A percentile compares a stretch with the other conserved stretches of the same genome.
These are phyloP conservation scores for Nemophila menziesii DNA, from an alignment of 257 asterid species.

Conservation along the genomic window DNA sequence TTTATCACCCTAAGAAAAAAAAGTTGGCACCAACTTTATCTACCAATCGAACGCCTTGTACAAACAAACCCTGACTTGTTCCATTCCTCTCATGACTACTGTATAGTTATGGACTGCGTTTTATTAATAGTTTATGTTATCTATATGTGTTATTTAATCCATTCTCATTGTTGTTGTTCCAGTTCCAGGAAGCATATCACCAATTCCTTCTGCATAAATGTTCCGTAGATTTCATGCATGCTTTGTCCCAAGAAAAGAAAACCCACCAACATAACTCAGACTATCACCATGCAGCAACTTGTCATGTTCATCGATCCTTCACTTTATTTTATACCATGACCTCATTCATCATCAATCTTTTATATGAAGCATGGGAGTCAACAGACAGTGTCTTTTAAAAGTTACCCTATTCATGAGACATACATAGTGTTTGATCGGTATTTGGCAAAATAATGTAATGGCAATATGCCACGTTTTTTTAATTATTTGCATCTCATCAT, in stretches of 20 bases:
- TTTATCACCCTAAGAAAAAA: too few species aligned
- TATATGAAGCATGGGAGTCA: neutral
- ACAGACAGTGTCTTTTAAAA: neutral
- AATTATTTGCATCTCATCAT: too few species aligned
- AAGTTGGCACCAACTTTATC: neutral
- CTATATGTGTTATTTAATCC: neutral
- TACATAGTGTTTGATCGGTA: too few species aligned
- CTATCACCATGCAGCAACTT: neutral
- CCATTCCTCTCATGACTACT: neutral
- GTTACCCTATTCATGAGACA: neutral
- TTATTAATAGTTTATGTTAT: too few species aligned
- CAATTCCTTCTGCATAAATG: neutral
- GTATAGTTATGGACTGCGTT: too few species aligned
- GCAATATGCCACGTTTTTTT: too few species aligned
- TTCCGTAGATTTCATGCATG: neutral
- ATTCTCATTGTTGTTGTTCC: neutral
- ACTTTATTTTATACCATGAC: neutral
- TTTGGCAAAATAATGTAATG: too few species aligned
- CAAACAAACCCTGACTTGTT: neutral
- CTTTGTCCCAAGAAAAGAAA: conserved; percentile 3
- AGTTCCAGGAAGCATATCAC: neutral
- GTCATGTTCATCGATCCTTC: neutral
- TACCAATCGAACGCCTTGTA: neutral
- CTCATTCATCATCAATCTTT: neutral
- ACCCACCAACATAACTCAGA: conserved; percentile 1